Conservation (phyloP, 495 filamentous ascomycete species). For the Pyrenopolyporus hunteri region DNA sequence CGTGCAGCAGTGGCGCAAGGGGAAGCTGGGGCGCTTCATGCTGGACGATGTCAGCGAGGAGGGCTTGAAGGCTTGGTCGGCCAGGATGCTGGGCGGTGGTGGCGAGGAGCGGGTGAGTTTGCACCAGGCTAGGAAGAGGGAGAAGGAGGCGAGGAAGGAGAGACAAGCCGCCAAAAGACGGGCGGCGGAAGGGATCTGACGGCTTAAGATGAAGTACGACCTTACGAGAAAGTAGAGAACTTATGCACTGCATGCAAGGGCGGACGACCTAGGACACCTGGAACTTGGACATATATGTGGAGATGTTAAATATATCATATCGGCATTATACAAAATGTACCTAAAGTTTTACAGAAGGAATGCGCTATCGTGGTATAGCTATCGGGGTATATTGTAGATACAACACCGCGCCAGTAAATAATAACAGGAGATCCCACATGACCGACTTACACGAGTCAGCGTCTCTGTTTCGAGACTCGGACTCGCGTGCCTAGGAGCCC, state of each 20-base stretch:
- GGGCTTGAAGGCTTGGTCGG: constrained; percentile 44
- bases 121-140: constrained; percentile 53
- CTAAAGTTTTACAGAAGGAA: constrained; percentile 18
- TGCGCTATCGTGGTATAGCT: constrained; percentile 21
- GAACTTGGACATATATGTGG: neutral
- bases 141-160: constrained; percentile 49
- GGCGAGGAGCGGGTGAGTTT: constrained; percentile 46
- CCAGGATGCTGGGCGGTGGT: constrained; percentile 37
- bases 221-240: neutral
- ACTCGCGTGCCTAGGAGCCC: neutral
- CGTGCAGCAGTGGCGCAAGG: constrained; percentile 82
- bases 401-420: constrained; percentile 29
- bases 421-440: constrained; percentile 12
- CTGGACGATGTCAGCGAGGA: constrained; percentile 77
- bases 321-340: constrained; percentile 34
- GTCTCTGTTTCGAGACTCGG: neutral
- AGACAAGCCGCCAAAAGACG: constrained; percentile 42
- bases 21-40: constrained; percentile 75
- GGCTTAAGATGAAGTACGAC: neutral
- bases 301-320: constrained; percentile 11
- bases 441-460: constrained; percentile 4
- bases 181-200: constrained; percentile 4
- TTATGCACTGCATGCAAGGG: neutral
- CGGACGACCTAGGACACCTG: neutral
- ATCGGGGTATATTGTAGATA: constrained; percentile 41